Base-by-base conservation (phyloP, 1,139 yeast genomes). In the Diutina scorzettiae region DNA sequence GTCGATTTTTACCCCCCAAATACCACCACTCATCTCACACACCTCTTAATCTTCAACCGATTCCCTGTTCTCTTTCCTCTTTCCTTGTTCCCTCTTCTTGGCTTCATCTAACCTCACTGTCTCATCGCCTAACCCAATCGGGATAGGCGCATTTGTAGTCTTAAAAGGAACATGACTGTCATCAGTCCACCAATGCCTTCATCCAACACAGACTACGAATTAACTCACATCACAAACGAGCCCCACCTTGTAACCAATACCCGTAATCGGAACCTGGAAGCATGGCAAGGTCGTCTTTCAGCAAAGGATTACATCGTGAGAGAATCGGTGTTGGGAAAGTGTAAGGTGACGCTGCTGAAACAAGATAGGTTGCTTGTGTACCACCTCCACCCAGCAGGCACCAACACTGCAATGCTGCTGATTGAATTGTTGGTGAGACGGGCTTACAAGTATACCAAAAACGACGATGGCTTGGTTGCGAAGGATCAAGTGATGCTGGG, bases 261-360 rank as follows among this genome's bases (percentile, higher is more conserved):
- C 11, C 53, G 73, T 31, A 31, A 36, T 16, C 66, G 68, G 46
- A 78, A 77, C 54, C 62, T 73, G 3, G 61, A 46, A 2, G 59
- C 69, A 3, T 82, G 91, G 91, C 66, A 59, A 41, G 76, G 75
- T 16, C 53, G 55, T 17, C 59, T 76, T 36, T 57, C 71, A 1
- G 44, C 50, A 2, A 68, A 71, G 18, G 71, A 76, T 43, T 78
- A 77, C 49, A 63, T 70, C 17, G 62, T 61, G 12, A 60, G 84
- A 52, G 84, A 78, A 51, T 46, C 50, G 42, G 56, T 64, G 2
- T 55, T 76, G 42, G 69, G 73, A 0, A 55, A 59, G 42, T 54
- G 70, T 18, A 63, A 58, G 40, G 61, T 71, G 47, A 46, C 55
- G 18, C 41, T 44, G 9, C 37, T 45, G 3, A 46, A 43, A 32